phyloP scores from a whole-genome alignment of 352 stramenopile genomes.

The Phytophthora pluvialis region DNA sequence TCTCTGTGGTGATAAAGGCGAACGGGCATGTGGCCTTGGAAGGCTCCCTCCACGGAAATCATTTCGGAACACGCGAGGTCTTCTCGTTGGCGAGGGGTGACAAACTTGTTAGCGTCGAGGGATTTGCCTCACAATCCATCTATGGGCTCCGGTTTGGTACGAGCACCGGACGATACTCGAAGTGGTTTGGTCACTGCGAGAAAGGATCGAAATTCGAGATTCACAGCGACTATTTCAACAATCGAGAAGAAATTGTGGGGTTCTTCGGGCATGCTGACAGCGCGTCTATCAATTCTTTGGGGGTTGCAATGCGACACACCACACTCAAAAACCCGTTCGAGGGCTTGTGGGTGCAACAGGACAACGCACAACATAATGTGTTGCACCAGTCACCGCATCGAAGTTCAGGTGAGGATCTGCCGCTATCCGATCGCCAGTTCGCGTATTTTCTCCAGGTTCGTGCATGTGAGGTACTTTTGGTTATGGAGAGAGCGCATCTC shows the following conservation, averaged over 20 bases:
- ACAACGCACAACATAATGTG: slow-evolving; percentile 18
- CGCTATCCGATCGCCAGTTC: slow-evolving; percentile 74
- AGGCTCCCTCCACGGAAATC: slow-evolving; percentile 65
- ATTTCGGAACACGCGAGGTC: slow-evolving; percentile 69
- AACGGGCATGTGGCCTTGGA: slow-evolving; percentile 50
- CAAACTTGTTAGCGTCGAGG: slow-evolving; percentile 67
- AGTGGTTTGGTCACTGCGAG: slow-evolving; percentile 80
- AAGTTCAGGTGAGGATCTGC: slow-evolving; percentile 30
- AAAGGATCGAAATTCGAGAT: slow-evolving; percentile 75
- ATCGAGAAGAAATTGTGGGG: slow-evolving; percentile 75
- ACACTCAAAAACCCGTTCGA: slow-evolving; percentile 82
- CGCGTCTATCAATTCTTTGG: slow-evolving; percentile 70
- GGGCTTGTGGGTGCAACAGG: slow-evolving; percentile 69
- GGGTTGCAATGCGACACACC: slow-evolving; percentile 67
- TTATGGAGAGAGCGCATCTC: slow-evolving; percentile 64
- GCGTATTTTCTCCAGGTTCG: slow-evolving; percentile 85
- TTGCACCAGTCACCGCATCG: slow-evolving; percentile 18
- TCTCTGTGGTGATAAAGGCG: slow-evolving; percentile 68
- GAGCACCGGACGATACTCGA: slow-evolving; percentile 59
- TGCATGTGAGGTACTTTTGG: slow-evolving; percentile 64
- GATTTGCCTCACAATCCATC: slow-evolving; percentile 76
- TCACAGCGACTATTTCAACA: slow-evolving; percentile 50
- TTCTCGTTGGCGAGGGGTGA: slow-evolving; percentile 65
- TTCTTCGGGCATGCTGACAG: slow-evolving; percentile 70
- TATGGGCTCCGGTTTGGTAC: slow-evolving; percentile 74